phyloP scores from a whole-genome alignment of 495 filamentous ascomycete genomes.

The Sphaerosporella brunnea region DNA sequence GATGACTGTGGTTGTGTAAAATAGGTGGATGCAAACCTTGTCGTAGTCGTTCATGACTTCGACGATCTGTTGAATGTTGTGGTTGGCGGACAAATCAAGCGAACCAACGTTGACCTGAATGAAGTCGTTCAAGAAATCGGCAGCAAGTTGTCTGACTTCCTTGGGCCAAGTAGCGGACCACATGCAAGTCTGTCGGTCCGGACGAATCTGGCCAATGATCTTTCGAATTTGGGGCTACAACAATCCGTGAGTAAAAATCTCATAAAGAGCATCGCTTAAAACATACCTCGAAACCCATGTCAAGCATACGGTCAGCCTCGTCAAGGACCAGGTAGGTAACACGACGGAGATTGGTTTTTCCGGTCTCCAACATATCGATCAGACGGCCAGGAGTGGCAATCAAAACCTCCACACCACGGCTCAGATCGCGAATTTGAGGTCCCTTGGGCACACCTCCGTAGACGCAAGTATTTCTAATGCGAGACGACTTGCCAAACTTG shows the following conservation, averaged over 20 bases:
- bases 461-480: slow-evolving; percentile 96
- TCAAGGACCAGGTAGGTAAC: slow-evolving; percentile 89
- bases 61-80: slow-evolving; percentile 93
- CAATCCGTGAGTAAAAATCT: slow-evolving; percentile 32
- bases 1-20: slow-evolving; percentile 26
- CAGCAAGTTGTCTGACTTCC: slow-evolving; percentile 89
- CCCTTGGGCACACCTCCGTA: slow-evolving; percentile 98
- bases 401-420: slow-evolving; percentile 70
- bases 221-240: slow-evolving; percentile 22
- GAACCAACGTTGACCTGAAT: slow-evolving; percentile 99
- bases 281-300: slow-evolving; percentile 67
- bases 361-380: slow-evolving; percentile 95
- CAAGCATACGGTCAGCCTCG: slow-evolving; percentile 78
- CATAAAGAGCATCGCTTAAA: slow-evolving; percentile 49
- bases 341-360: slow-evolving; percentile 93
- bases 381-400: slow-evolving; percentile 95
- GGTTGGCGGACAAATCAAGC: slow-evolving; percentile 89
- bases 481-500: slow-evolving; percentile 94
- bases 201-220: slow-evolving; percentile 85
- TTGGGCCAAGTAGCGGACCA: slow-evolving; percentile 99
- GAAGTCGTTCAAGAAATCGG: slow-evolving; percentile 87
- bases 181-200: slow-evolving; percentile 98
- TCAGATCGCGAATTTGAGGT: slow-evolving; percentile 83
- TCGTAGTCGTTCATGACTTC: slow-evolving; percentile 91
- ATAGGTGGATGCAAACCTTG: slow-evolving; percentile 44